Evolutionary conservation across 1,139 yeast species (phyloP).

Genomic region (Saccharomyces hybrid): DNA sequence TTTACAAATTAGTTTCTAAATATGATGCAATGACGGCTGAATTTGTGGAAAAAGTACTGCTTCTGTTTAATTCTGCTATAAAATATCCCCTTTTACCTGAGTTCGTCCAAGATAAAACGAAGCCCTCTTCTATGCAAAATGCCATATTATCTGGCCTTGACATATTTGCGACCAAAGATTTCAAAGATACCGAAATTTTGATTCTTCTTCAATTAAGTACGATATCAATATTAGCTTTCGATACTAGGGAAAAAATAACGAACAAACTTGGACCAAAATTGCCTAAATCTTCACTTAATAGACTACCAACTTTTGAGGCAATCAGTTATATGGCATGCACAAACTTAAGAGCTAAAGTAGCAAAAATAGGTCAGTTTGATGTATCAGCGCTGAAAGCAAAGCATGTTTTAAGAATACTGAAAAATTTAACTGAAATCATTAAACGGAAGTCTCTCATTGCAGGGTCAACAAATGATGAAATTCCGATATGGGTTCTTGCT

Average conservation of each 20-base stretch:
- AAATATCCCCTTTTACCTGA: slow-evolving; percentile 60
- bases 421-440: slow-evolving; percentile 38
- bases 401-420: slow-evolving; percentile 37
- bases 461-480: slow-evolving; percentile 18
- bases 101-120: slow-evolving; percentile 38
- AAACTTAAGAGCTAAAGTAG: slow-evolving; percentile 37
- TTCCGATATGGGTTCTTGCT: slow-evolving; percentile 30
- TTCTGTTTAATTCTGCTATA: slow-evolving; percentile 50
- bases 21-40: slow-evolving; percentile 25
- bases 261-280: slow-evolving; percentile 31
- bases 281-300: slow-evolving; percentile 29
- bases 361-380: slow-evolving; percentile 30
- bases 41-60: slow-evolving; percentile 40
- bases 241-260: slow-evolving; percentile 47
- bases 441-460: slow-evolving; percentile 37
- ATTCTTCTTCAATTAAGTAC: slow-evolving; percentile 48
- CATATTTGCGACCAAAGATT: slow-evolving; percentile 31
- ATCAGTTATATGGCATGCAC: slow-evolving; percentile 47
- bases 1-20: slow-evolving; percentile 35
- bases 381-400: slow-evolving; percentile 39
- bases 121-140: slow-evolving; percentile 49
- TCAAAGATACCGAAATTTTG: slow-evolving; percentile 37
- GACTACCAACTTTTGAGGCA: slow-evolving; percentile 62
- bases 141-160: slow-evolving; percentile 42
- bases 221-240: slow-evolving; percentile 51